These are phyloP conservation scores for Rosa lucieae DNA, from an alignment of 306 rosid genomes.

Conservation along the genomic window DNA sequence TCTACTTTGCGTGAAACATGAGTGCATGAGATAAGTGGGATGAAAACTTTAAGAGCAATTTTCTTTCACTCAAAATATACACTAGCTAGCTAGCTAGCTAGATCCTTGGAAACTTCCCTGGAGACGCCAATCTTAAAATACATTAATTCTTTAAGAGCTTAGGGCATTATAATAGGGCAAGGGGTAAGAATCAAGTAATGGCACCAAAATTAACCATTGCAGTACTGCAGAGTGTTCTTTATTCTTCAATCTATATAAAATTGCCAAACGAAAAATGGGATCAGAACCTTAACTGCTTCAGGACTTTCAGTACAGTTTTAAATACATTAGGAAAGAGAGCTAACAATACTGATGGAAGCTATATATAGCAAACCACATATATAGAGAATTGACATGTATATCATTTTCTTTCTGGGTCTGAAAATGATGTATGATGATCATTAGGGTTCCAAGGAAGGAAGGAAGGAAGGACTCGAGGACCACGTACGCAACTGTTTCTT, in stretches of 20 bases:
- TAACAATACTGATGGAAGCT: neutral
- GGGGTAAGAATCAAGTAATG: neutral
- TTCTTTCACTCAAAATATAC: neutral
- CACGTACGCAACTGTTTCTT: neutral
- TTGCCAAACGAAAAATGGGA: neutral
- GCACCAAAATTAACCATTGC: neutral
- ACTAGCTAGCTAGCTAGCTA: neutral
- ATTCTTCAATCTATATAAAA: neutral
- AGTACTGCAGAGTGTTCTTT: neutral
- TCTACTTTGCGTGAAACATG: constrained; percentile 14
- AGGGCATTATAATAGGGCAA: neutral
- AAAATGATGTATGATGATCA: neutral
- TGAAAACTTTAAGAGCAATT: constrained; percentile 13
- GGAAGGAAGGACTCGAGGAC: neutral
- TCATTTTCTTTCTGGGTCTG: neutral
- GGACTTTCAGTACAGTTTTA: neutral
- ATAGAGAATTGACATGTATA: neutral
- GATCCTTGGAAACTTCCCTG: neutral
- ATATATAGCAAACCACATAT: neutral
- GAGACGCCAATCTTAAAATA: neutral
- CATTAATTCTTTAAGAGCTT: neutral
- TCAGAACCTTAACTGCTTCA: neutral
- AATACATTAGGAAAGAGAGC: neutral
- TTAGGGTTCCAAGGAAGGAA: neutral
- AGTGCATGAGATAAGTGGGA: constrained; percentile 9